Evolutionary conservation across 768 basidiomycete genomes (phyloP).

Genomic region (Agaricus blazei): DNA sequence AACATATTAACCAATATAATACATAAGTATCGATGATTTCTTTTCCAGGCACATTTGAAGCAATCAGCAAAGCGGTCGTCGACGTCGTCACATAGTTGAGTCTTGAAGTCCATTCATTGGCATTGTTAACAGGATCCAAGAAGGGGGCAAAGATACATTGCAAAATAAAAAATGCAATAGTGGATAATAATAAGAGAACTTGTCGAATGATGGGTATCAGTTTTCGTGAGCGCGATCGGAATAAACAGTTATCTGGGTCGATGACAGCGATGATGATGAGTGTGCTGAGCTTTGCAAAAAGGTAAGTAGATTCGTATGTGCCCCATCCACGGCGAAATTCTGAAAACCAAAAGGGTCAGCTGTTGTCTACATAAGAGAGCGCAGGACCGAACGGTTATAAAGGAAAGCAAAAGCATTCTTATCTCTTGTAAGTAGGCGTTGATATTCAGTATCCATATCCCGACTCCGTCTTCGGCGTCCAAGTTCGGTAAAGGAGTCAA

Average conservation of each 20-base stretch:
- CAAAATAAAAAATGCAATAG: constrained; percentile 52
- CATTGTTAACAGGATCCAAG: constrained; percentile 66
- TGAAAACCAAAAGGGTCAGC: constrained; percentile 20
- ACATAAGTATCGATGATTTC: constrained; percentile 55
- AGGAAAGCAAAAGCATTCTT: constrained; percentile 65
- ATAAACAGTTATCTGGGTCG: constrained; percentile 68
- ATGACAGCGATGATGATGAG: constrained; percentile 63
- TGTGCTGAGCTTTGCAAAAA: constrained; percentile 67
- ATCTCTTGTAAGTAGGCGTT: constrained; percentile 58
- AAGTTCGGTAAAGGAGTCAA: constrained; percentile 68
- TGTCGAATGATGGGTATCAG: constrained; percentile 57
- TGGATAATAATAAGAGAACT: constrained; percentile 50
- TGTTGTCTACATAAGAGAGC: neutral
- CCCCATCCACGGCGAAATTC: constrained; percentile 70
- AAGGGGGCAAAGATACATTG: constrained; percentile 64
- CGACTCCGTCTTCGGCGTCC: constrained; percentile 50
- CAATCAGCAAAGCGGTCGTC: constrained; percentile 56
- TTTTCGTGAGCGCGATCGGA: constrained; percentile 48
- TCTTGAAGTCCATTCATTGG: constrained; percentile 70
- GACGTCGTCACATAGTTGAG: constrained; percentile 67
- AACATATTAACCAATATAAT: constrained; percentile 49
- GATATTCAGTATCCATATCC: constrained; percentile 69
- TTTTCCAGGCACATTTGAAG: constrained; percentile 51
- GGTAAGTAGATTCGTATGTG: constrained; percentile 56
- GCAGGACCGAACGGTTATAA: constrained; percentile 51